A percentile compares a stretch with the other conserved stretches of the same genome.
phyloP scores from a whole-genome alignment of 192 early-diverging fungal species.

The Thamnidium elegans region DNA sequence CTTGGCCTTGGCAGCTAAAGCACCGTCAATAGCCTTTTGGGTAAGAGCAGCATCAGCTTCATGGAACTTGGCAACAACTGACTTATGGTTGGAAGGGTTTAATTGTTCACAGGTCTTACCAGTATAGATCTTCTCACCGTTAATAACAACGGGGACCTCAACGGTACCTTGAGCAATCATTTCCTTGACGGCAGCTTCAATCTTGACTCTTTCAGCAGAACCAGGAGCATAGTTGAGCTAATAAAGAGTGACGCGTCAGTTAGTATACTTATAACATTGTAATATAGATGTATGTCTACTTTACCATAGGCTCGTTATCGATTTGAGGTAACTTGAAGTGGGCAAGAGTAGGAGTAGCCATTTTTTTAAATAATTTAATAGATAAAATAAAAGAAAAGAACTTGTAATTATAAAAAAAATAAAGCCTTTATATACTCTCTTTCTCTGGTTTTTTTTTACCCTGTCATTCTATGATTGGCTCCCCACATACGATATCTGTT shows the following conservation, averaged over 20 bases:
- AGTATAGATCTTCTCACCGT: slow-evolving; percentile 77
- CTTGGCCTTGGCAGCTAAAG: slow-evolving; percentile 74
- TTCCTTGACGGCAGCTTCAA: slow-evolving; percentile 77
- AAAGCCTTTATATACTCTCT: too few species aligned
- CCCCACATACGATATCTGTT: too few species aligned
- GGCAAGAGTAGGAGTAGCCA: slow-evolving; percentile 60
- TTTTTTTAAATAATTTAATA: too few species aligned
- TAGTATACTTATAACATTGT: too few species aligned
- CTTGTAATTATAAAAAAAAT: too few species aligned
- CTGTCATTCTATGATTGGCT: too few species aligned
- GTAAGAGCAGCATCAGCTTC: slow-evolving; percentile 67
- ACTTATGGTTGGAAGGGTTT: slow-evolving; percentile 81
- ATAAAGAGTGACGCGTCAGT: too few species aligned
- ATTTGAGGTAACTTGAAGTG: slow-evolving; percentile 79
- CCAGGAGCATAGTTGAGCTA: slow-evolving; percentile 70
- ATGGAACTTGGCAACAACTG: slow-evolving; percentile 79
- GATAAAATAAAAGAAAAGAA: too few species aligned
- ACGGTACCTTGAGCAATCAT: slow-evolving; percentile 64
- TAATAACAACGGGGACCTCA: slow-evolving; percentile 81
- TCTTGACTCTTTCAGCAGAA: slow-evolving; percentile 65
- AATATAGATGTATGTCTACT: too few species aligned
- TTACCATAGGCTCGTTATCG: slow-evolving; percentile 84
- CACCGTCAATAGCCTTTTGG: slow-evolving; percentile 77
- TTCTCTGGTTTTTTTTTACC: too few species aligned
- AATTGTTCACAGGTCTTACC: slow-evolving; percentile 68